Conservation (phyloP, 2,329 filamentous ascomycete genomes). For the Penicillium sp. region DNA sequence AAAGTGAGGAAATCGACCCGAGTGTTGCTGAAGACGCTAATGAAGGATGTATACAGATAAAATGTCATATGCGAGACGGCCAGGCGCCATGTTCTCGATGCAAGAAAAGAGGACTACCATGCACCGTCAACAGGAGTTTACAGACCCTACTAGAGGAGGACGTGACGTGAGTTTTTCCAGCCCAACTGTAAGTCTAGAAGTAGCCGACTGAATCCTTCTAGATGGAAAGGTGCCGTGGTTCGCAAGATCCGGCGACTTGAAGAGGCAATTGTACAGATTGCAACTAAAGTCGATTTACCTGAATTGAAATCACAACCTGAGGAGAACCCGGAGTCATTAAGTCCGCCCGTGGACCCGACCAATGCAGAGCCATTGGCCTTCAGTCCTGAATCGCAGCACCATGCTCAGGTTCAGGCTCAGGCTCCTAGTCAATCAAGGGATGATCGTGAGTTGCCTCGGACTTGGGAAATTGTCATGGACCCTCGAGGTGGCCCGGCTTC, state of each 20-base stretch:
- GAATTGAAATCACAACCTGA: constrained; percentile 11
- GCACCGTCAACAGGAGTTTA: constrained; percentile 43
- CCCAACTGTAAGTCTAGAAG: neutral
- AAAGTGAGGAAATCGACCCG: constrained; percentile 13
- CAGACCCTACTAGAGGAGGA: constrained; percentile 46
- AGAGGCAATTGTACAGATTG: constrained; percentile 31
- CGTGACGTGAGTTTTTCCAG: constrained; percentile 10
- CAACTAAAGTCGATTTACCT: constrained; percentile 17
- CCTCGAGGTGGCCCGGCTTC: constrained; percentile 36
- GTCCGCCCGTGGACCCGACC: neutral
- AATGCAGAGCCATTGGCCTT: neutral
- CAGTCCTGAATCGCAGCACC: constrained; percentile 1
- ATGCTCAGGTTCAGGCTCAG: neutral
- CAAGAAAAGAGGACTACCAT: constrained; percentile 41
- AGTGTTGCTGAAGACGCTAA: neutral
- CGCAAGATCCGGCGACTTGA: constrained; percentile 37
- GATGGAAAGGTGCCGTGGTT: constrained; percentile 43
- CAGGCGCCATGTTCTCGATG: constrained; percentile 43
- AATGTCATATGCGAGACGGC: constrained; percentile 43
- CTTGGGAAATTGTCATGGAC: constrained; percentile 42
- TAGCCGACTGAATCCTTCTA: constrained; percentile 7
- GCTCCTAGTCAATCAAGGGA: neutral
- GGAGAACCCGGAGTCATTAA: neutral
- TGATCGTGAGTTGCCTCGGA: constrained; percentile 24
- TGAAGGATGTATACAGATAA: constrained; percentile 27